Percentiles rank a stretch among this genome's conserved stretches.
Evolutionary conservation across 257 asterid genomes (phyloP).

Genomic region (Jasminum sambac): DNA sequence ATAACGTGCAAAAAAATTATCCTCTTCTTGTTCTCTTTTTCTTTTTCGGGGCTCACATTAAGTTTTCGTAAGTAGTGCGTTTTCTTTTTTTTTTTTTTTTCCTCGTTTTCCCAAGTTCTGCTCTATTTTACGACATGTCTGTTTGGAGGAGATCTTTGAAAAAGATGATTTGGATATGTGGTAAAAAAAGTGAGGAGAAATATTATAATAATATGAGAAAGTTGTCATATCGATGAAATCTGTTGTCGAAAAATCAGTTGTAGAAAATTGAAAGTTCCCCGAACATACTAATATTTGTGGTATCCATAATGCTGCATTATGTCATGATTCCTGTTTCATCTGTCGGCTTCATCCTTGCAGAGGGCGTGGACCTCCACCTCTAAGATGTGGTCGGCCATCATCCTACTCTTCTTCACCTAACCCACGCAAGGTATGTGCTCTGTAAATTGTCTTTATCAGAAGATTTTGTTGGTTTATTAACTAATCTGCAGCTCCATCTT

Average conservation of each 20-base stretch:
- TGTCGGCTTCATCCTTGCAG: constrained; percentile 30
- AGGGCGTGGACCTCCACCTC: constrained; percentile 64
- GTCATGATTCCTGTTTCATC: constrained; percentile 2
- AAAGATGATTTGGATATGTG: no score
- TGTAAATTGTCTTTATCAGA: neutral
- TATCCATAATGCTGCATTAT: neutral
- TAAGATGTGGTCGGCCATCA: constrained; percentile 51
- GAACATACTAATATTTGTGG: neutral
- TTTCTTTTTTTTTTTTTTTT: no score
- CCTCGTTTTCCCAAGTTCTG: no score
- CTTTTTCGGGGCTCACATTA: no score
- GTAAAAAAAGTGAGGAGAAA: no score
- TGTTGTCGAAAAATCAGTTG: no score
- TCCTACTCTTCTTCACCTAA: constrained; percentile 61
- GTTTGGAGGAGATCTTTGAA: no score
- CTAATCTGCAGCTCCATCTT: constrained; percentile 2
- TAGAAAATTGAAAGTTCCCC: no score
- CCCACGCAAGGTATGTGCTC: constrained; percentile 55
- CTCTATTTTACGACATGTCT: no score
- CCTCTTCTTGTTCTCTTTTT: neutral
- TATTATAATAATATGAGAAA: no score
- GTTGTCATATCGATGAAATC: no score
- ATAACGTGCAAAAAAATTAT: neutral
- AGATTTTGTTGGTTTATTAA: neutral
- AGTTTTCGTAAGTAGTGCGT: no score